A percentile compares a stretch with the other conserved stretches of the same genome.
Conservation (phyloP, 2,329 filamentous ascomycete species). For the Harringtonia aguacate region DNA sequence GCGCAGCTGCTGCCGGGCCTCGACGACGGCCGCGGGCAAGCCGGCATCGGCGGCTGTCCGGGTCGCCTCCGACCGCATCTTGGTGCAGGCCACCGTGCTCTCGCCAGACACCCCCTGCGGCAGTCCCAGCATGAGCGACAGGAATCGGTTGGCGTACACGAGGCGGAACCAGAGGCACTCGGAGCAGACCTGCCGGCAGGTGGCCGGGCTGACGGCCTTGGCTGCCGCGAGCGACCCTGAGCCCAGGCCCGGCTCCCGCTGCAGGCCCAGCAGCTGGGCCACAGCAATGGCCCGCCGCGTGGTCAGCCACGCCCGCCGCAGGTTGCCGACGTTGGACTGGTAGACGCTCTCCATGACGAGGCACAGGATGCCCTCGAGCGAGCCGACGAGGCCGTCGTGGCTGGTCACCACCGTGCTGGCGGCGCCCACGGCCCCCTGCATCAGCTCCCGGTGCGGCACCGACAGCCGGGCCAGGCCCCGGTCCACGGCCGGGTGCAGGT, state of each 20-base stretch:
- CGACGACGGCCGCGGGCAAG: background rate
- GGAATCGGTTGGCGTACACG: slow-evolving; percentile 32
- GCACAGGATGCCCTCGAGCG: slow-evolving; percentile 38
- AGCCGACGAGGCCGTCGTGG: slow-evolving; percentile 34
- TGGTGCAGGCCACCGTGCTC: background rate
- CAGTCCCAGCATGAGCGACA: slow-evolving; percentile 37
- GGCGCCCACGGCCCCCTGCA: too few species aligned
- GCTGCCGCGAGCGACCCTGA: background rate
- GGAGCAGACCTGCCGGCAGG: slow-evolving; percentile 17
- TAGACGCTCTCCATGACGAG: slow-evolving; percentile 35
- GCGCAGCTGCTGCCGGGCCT: slow-evolving; percentile 12
- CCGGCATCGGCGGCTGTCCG: background rate
- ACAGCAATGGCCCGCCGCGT: slow-evolving; percentile 30
- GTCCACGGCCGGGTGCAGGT: slow-evolving; percentile 5
- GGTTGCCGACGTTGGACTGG: slow-evolving; percentile 33
- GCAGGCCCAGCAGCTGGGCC: slow-evolving; percentile 8
- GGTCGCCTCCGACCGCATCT: background rate
- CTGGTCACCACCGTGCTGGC: slow-evolving; percentile 22
- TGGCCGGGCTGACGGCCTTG: slow-evolving; percentile 16
- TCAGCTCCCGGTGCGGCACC: too few species aligned
- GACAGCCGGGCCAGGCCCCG: too few species aligned
- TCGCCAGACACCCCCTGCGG: slow-evolving; percentile 22
- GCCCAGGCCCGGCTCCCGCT: background rate
- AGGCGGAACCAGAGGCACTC: slow-evolving; percentile 35
- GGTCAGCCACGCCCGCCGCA: slow-evolving; percentile 33